Evolutionary conservation across 208 protist species (phyloP).

Genomic region (Wallacemonas sp.): DNA sequence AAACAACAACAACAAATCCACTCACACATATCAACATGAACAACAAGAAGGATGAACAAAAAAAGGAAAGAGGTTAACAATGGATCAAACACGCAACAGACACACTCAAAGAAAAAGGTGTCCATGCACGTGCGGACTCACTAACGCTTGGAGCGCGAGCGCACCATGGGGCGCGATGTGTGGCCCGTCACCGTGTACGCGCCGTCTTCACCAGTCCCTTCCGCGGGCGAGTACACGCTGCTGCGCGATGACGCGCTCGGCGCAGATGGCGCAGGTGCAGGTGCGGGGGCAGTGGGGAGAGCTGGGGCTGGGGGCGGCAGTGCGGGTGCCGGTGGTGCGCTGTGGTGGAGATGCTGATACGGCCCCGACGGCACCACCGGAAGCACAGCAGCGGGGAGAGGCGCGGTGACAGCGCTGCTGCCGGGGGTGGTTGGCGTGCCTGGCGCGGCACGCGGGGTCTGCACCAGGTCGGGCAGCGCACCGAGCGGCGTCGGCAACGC

Average conservation of each 20-base stretch:
- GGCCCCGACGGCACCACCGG: constrained; percentile 23
- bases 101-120: background rate
- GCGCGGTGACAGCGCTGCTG: background rate
- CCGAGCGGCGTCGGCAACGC: constrained; percentile 17
- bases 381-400: background rate
- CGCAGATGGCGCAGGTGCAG: background rate
- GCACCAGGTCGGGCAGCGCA: constrained; percentile 17
- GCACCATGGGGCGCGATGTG: constrained; percentile 72
- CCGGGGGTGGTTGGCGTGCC: constrained; percentile 1
- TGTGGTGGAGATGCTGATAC: constrained; percentile 57
- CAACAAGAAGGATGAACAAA: constrained; percentile 14
- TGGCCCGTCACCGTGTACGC: constrained; percentile 50
- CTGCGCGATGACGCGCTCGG: background rate
- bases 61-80: background rate
- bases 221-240: background rate
- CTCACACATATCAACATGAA: background rate
- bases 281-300: background rate
- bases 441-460: constrained; percentile 9
- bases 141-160: constrained; percentile 20
- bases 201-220: constrained; percentile 1
- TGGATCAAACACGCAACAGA: background rate
- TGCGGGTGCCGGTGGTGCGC: no score
- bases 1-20: constrained; percentile 6
- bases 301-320: background rate
- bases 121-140: background rate